These are phyloP conservation scores for Schizophyllum commune DNA, from an alignment of 1,284 basidiomycete genomes.

Conservation along the genomic window DNA sequence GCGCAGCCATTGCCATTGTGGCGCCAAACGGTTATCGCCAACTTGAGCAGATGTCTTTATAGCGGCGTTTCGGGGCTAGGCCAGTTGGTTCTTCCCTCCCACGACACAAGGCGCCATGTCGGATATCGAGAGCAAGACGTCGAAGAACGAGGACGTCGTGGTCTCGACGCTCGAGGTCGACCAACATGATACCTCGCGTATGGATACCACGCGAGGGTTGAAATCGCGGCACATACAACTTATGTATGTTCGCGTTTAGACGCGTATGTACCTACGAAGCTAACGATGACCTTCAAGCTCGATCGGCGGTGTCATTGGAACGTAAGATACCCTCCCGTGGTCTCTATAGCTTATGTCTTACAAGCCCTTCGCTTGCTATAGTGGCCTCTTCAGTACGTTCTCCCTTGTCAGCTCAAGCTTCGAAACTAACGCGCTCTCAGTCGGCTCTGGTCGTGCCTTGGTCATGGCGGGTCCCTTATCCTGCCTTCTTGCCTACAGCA, in stretches of 20 bases:
- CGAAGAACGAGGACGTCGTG: conserved; percentile 5
- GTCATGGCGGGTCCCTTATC: conserved; percentile 11
- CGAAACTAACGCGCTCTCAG: background rate
- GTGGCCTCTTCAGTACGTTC: background rate
- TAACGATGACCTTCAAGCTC: conserved; percentile 3
- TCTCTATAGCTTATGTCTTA: background rate
- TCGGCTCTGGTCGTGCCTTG: conserved; percentile 10
- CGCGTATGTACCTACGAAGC: background rate
- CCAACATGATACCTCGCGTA: conserved; percentile 3
- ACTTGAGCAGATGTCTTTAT: background rate
- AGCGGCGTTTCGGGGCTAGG: background rate
- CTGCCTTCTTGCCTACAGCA: conserved; percentile 8
- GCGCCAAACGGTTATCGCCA: background rate
- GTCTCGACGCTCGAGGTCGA: background rate
- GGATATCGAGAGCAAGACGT: conserved; percentile 5
- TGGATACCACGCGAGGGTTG: conserved; percentile 9
- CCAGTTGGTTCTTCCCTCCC: background rate
- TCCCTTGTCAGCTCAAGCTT: background rate
- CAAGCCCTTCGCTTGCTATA: background rate
- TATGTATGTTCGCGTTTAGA: conserved; percentile 6
- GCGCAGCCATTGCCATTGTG: too few relatives aligned
- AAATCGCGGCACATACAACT: conserved; percentile 12
- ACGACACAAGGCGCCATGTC: background rate
- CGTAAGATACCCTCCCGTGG: conserved; percentile 1
- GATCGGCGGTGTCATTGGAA: conserved; percentile 13